Evolutionary conservation across 306 rosid genomes (phyloP).

Genomic region (Gillenia trifoliata): DNA sequence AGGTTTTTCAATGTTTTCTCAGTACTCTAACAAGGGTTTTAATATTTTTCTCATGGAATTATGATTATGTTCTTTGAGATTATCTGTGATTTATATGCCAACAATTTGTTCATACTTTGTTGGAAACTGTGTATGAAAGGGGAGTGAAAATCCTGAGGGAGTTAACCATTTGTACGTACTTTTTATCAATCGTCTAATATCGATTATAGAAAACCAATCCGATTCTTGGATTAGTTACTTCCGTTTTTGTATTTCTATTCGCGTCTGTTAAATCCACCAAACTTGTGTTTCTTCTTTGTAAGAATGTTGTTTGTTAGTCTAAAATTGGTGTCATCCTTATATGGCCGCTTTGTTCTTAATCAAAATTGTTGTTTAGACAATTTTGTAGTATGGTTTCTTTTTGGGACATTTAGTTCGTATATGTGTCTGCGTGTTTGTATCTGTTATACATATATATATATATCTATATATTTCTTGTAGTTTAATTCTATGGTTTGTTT

Average conservation of each 20-base stretch:
- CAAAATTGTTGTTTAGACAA: background rate
- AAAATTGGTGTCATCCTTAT: background rate
- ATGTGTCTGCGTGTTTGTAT: background rate
- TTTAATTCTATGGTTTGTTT: conserved; percentile 3
- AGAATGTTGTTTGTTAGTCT: background rate
- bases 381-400: background rate
- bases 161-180: background rate
- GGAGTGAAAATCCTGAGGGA: background rate
- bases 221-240: background rate
- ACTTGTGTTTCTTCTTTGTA: background rate
- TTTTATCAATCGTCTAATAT: too few relatives aligned
- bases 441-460: background rate
- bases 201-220: background rate
- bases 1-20: background rate
- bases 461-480: background rate
- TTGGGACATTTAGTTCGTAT: background rate
- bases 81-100: background rate
- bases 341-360: background rate
- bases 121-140: background rate
- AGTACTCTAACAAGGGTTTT: background rate
- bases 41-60: background rate
- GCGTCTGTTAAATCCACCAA: background rate
- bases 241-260: background rate
- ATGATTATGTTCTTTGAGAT: background rate
- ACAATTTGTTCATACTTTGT: background rate